Percentiles rank a stretch among this genome's conserved stretches.
phyloP scores from a whole-genome alignment of 345 rosid species.

The Citrus unshiu region DNA sequence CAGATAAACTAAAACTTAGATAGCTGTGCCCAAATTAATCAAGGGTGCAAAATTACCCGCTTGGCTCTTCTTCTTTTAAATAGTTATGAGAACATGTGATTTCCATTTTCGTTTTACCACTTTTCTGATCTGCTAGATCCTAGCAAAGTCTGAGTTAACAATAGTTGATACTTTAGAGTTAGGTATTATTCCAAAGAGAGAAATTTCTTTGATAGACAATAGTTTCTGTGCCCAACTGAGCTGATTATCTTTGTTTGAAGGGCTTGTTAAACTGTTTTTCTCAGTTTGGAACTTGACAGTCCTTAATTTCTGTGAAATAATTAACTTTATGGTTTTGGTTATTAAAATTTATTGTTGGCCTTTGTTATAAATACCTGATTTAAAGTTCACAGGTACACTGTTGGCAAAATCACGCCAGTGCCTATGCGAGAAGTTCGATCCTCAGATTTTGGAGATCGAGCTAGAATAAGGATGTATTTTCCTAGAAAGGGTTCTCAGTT shows the following conservation, averaged over 20 bases:
- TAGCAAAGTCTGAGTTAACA: neutral
- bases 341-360: neutral
- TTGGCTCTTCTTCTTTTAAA: neutral
- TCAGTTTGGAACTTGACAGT: neutral
- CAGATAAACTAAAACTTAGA: neutral
- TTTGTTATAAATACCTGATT: conserved; percentile 21
- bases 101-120: neutral
- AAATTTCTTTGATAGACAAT: neutral
- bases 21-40: neutral
- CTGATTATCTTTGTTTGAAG: neutral
- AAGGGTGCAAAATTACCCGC: neutral
- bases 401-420: conserved; percentile 94
- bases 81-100: neutral
- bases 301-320: neutral
- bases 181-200: neutral
- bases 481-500: conserved; percentile 82
- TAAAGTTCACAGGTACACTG: conserved; percentile 77
- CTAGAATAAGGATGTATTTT: conserved; percentile 90
- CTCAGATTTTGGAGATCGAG: conserved; percentile 90
- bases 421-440: conserved; percentile 83
- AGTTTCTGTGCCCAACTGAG: neutral
- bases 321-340: neutral
- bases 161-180: neutral
- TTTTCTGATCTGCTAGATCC: neutral
- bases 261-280: neutral